Base-by-base conservation (phyloP, 1,284 basidiomycete species). In the Retiboletus flavoniger region DNA sequence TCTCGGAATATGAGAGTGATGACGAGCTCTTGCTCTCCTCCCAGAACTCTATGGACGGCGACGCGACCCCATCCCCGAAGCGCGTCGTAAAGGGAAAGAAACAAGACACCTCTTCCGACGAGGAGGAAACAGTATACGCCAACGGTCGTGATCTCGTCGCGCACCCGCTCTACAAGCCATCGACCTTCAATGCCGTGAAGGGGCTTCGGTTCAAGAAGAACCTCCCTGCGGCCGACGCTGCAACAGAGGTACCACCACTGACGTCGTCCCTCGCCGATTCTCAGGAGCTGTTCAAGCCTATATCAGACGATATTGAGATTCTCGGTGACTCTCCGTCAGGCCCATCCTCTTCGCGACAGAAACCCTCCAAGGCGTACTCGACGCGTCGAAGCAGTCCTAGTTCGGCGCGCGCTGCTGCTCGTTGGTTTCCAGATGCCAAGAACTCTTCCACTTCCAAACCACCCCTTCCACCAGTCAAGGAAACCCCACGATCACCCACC, bases 201-300 rank as follows among this genome's bases (percentile, higher is more conserved):
- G 2, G 1, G 0, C 50, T 77, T 29, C 73, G 66, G n/a, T 79
- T 79, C 61, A 75, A 56, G 14, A 31, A 44, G 8, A 17, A 21
- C 10, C 9, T 14, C 1, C 32, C 29, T 39, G 4, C 26, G 14
- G 43, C 0, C 0, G 54, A 56, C 11, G 4, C 26, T 9, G 42
- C 45, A 1, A 21, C 44, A 26, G 66, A 69, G 4, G 26, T 21
- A 9, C 53, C 50, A 8, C 58, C 60, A 17, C 63, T 53, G 2
- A 63, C 63, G 7, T 71, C 59, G 9, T 67, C 65, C n/a, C 40
- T 59, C 26, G 49, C 44, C 53, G 65, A 54, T 19, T 66, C 66
- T 45, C 65, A 70, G 42, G 68, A 70, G 8, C 38, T 56, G 14
- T 39, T 52, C 47, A 59, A 53, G 26, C 60, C 58, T 0, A 59